Evolutionary conservation across 2,329 filamentous ascomycete genomes (phyloP), one percentile per base, ranked within the genome.

Genomic region (Elsinoe batatas): DNA sequence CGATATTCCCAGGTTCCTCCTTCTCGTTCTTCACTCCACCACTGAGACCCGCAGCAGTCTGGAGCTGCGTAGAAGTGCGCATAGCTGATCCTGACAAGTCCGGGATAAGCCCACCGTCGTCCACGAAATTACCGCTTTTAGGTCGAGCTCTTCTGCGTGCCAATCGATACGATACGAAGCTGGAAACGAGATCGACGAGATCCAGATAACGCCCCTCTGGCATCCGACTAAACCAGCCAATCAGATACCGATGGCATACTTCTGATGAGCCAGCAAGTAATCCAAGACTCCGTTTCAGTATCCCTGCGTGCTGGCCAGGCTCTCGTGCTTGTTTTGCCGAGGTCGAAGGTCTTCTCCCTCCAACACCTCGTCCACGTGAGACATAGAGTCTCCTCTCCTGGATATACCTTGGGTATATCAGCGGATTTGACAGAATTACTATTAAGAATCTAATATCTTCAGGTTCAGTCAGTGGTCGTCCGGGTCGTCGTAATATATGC

Each of bases 281-380:
- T 0, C 91, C 91, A 22, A 95, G 69, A 37, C 94, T 83, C 36
- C 91, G 81, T 68, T 95, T 95, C 63, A 94, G 81, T 54, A 95
- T 85, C 3, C 85, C 86, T 2, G 87, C 90, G 69, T 95, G 87
- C 58, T 87, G 81, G 1, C 84, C 84, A 22, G 80, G 76, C 15
- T 71, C 71, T 15, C 53, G 53, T 35, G 37, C 53, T 26, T 69
- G 66, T 42, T 64, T 64, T 4, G 60, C 49, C n/a, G 65, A 58
- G 40, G 63, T 67, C 35, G 56, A 54, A 4, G 50, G 42, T 37
- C 51, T 40, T 18, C 37, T 40, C n/a, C 40, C 37, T 6, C 46
- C 53, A 37, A 38, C 32, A 1, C 20, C n/a, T 18, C 35, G 40
- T 33, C 42, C 57, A 32, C 44, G 38, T 11, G 32, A 10, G 11